phyloP scores from a whole-genome alignment of 177 flowering plant genomes.

The Vitis hybrid region DNA sequence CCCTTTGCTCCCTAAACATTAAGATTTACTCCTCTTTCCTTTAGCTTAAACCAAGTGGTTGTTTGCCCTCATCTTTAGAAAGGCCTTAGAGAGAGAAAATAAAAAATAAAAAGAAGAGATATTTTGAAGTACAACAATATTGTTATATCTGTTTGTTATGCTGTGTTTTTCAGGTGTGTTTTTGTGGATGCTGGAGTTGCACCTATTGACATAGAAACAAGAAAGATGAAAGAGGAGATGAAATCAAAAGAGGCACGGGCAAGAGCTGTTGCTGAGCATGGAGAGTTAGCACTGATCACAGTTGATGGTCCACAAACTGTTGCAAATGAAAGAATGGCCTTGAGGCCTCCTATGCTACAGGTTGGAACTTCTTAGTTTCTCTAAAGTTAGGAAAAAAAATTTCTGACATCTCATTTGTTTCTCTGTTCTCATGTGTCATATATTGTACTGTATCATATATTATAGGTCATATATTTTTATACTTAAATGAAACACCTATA shows the following conservation, averaged over 20 bases:
- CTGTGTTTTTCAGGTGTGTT: constrained; percentile 61
- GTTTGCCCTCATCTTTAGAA: too few species aligned
- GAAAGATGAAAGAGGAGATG: constrained; percentile 83
- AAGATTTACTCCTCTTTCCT: too few species aligned
- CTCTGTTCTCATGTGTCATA: background rate
- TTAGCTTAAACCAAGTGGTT: too few species aligned
- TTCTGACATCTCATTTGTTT: background rate
- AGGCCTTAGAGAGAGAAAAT: too few species aligned
- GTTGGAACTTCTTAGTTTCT: constrained; percentile 23
- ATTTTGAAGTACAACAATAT: background rate
- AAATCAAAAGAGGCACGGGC: constrained; percentile 69
- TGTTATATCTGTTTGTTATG: background rate
- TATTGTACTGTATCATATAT: too few species aligned
- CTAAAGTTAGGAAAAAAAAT: too few species aligned
- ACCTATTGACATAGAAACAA: constrained; percentile 87
- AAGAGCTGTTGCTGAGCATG: constrained; percentile 92
- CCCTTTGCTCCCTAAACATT: too few species aligned
- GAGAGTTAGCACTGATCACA: constrained; percentile 86
- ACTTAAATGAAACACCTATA: too few species aligned
- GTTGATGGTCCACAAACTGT: constrained; percentile 76
- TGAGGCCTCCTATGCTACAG: constrained; percentile 98
- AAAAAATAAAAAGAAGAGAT: too few species aligned
- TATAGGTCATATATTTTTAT: too few species aligned
- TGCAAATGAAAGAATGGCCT: constrained; percentile 62
- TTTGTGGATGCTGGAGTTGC: constrained; percentile 99